Evolutionary conservation across 2,329 filamentous ascomycete genomes (phyloP).

Genomic region (Exophiala bonariae): DNA sequence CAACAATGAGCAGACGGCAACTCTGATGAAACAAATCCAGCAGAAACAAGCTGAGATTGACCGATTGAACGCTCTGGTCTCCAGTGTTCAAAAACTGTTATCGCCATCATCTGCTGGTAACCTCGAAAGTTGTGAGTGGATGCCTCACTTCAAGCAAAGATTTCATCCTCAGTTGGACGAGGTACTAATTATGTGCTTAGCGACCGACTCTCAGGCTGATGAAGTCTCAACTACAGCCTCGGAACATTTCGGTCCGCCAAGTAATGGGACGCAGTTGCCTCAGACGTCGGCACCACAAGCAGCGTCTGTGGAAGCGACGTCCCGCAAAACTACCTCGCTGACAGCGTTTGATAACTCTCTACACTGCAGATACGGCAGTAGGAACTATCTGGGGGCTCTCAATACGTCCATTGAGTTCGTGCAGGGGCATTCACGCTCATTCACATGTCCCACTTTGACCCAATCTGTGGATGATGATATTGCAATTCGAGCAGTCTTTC

Average conservation of each 20-base stretch:
- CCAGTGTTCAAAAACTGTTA: background rate
- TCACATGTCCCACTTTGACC: background rate
- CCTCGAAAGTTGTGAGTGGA: background rate
- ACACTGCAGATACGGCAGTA: background rate
- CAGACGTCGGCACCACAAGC: too few species aligned
- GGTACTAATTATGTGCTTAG: too few species aligned
- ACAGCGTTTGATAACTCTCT: background rate
- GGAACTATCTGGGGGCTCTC: background rate
- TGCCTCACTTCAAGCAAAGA: too few species aligned
- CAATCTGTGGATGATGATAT: conserved; percentile 11
- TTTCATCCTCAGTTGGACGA: background rate
- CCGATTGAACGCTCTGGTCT: background rate
- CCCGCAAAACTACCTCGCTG: too few species aligned
- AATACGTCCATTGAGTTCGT: conserved; percentile 1
- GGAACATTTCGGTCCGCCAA: too few species aligned
- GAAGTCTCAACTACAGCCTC: too few species aligned
- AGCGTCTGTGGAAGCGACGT: too few species aligned
- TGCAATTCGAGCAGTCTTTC: conserved; percentile 11
- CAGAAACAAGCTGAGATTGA: conserved; percentile 2
- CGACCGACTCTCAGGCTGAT: too few species aligned
- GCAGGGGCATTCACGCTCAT: background rate
- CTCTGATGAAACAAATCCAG: background rate
- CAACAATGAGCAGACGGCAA: background rate
- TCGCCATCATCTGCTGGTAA: background rate
- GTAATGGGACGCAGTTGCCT: too few species aligned